phyloP scores from a whole-genome alignment of 805 yeast species.

The Clavispora vitiphila region DNA sequence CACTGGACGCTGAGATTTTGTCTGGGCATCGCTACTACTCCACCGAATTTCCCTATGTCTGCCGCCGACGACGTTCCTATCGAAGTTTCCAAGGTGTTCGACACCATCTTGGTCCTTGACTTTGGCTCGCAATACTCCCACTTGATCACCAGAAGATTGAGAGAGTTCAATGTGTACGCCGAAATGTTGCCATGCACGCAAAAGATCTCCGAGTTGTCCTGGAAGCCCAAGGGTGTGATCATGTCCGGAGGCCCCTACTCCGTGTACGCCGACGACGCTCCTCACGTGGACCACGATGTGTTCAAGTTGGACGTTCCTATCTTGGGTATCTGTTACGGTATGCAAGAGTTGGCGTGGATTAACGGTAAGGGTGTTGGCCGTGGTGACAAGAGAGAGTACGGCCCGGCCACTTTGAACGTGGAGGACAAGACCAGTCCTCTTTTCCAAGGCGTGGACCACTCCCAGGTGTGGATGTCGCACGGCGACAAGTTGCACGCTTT shows the following conservation, averaged over 20 bases:
- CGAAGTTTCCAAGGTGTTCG: slow-evolving; percentile 84
- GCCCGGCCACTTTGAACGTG: slow-evolving; percentile 86
- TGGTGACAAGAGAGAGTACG: slow-evolving; percentile 97
- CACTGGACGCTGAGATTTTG: background rate
- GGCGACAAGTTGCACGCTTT: slow-evolving; percentile 91
- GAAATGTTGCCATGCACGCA: slow-evolving; percentile 99
- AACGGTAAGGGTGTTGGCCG: slow-evolving; percentile 91
- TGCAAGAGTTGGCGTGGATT: slow-evolving; percentile 99
- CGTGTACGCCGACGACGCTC: slow-evolving; percentile 91
- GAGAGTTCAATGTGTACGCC: slow-evolving; percentile 97
- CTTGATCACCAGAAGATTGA: slow-evolving; percentile 90
- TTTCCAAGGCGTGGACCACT: slow-evolving; percentile 86
- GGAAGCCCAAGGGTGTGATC: slow-evolving; percentile 96
- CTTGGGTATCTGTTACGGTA: slow-evolving; percentile 97
- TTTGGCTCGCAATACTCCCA: slow-evolving; percentile 99
- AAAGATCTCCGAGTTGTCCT: slow-evolving; percentile 82
- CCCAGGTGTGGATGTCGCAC: slow-evolving; percentile 99
- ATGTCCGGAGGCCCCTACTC: slow-evolving; percentile 98
- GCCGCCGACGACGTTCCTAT: slow-evolving; percentile 32
- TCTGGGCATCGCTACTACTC: background rate
- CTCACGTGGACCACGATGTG: slow-evolving; percentile 93
- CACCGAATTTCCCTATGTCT: background rate
- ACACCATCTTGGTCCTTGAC: slow-evolving; percentile 95
- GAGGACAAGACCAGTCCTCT: slow-evolving; percentile 62
- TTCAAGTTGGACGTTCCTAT: slow-evolving; percentile 91